Conservation (phyloP, 163 green algal species). For the Coccomyxa subellipsoidea region DNA sequence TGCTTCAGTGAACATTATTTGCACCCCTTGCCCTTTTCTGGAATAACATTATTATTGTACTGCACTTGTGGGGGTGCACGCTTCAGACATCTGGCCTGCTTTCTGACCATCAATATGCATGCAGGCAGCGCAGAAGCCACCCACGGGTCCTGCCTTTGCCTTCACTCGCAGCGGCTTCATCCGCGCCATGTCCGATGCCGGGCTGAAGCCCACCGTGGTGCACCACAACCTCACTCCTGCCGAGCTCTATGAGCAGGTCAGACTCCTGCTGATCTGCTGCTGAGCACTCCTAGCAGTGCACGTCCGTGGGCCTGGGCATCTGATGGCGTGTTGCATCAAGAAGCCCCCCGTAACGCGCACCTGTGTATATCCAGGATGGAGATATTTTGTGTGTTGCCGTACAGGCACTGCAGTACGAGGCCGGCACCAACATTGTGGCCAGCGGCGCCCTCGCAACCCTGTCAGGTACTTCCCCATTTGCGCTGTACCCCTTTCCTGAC, state of each 20-base stretch:
- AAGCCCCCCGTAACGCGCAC: no score
- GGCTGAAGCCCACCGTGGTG: constrained; percentile 69
- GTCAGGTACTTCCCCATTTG: constrained; percentile 38
- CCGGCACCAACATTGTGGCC: constrained; percentile 68
- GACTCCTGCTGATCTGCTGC: background rate
- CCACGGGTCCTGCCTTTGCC: background rate
- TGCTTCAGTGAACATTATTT: no score
- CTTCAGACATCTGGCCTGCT: no score
- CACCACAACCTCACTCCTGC: constrained; percentile 71
- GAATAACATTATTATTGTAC: no score
- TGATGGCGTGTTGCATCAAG: background rate
- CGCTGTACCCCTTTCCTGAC: no score
- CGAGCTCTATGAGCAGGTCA: constrained; percentile 70
- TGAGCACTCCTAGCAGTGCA: no score
- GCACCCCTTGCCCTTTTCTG: no score
- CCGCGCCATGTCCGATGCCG: constrained; percentile 54
- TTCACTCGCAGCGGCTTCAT: constrained; percentile 30
- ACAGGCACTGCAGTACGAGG: constrained; percentile 73
- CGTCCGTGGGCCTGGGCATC: no score
- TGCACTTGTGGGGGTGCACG: no score
- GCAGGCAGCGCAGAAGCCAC: background rate
- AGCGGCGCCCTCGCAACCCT: constrained; percentile 74
- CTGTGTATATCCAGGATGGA: no score
- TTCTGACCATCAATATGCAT: background rate
- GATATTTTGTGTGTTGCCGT: no score